These are phyloP conservation scores for Nissolia schottii DNA, from an alignment of 306 rosid species.

Conservation along the genomic window DNA sequence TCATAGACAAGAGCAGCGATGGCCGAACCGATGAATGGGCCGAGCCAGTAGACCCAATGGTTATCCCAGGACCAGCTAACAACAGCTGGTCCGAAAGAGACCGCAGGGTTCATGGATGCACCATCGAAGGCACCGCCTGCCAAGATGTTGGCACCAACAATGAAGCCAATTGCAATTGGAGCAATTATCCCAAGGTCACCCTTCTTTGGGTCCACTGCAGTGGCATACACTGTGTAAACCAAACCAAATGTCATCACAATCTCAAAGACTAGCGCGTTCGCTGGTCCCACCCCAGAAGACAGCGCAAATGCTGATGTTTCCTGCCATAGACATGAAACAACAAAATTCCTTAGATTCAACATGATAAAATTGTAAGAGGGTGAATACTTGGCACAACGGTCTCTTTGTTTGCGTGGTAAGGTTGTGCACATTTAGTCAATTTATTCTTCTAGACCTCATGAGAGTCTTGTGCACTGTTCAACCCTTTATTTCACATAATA, in stretches of 20 bases:
- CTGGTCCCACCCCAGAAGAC: conserved; percentile 52
- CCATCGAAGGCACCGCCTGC: conserved; percentile 86
- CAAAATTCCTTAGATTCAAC: not conserved
- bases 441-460: too few species aligned
- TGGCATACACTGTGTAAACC: conserved; percentile 76
- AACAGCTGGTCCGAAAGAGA: conserved; percentile 82
- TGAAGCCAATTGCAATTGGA: conserved; percentile 80
- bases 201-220: conserved; percentile 70
- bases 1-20: conserved; percentile 62
- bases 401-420: too few species aligned
- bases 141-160: conserved; percentile 77
- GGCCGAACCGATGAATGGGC: conserved; percentile 59
- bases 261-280: conserved; percentile 71
- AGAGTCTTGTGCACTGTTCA: too few species aligned
- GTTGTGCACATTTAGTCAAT: too few species aligned
- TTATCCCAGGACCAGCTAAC: conserved; percentile 67
- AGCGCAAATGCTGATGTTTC: conserved; percentile 59
- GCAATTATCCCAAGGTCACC: conserved; percentile 67
- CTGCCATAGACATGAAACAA: conserved; percentile 29
- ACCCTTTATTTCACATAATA: not conserved
- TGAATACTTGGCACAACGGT: too few species aligned
- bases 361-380: too few species aligned
- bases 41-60: conserved; percentile 85
- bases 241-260: conserved; percentile 81
- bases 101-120: conserved; percentile 89